Base-by-base conservation (phyloP, 2,329 filamentous ascomycete species). In the Alternaria gaisen region DNA sequence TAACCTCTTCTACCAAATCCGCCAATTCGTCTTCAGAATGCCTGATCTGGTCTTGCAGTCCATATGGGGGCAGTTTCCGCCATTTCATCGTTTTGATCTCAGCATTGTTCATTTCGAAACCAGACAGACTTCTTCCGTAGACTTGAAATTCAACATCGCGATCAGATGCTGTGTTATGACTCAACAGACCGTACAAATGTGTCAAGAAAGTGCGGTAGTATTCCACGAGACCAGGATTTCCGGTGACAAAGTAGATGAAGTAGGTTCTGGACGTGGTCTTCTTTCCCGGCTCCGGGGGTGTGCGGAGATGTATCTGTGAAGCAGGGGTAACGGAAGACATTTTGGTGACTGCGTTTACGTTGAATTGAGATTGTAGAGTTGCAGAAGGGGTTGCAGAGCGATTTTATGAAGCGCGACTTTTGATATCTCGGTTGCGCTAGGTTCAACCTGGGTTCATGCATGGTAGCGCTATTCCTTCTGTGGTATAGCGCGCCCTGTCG, bases 191-290 rank as follows among this genome's bases (percentile, higher is more conserved):
- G 46, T 87, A 82, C 2, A 93, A 79, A 14, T 83, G 81, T 0
- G 80, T 80, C 11, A 93, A 82, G 76, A 93, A 94, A 38, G 86
- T 83, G 58, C 80, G 80, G 77, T 94, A 94, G 83, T 91, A 94
- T 57, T 85, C 86, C 52, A 93, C 85, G 18, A 93, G 82, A 5
- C 91, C 91, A 5, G 91, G 91, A 66, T 94, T 94, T 20, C 91
- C 91, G 28, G 90, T 87, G 41, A 94, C 83, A 77, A 92, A 90
- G 80, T 88, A 93, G 67, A 94, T 80, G 51, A 93, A 84, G 61
- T 81, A 79, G 42, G 68, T 73, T 47, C 58, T 62, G 5, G 63
- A 54, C 3, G 71, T 64, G 7, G 61, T 47, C 57, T 72, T 74
- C 30, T 66, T 63, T 4, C 64, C 65, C 0, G 69, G 60, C 28